Evolutionary conservation across 2,329 filamentous ascomycete species (phyloP), one percentile per base, ranked within the genome.

Genomic region (Fusarium sp.): DNA sequence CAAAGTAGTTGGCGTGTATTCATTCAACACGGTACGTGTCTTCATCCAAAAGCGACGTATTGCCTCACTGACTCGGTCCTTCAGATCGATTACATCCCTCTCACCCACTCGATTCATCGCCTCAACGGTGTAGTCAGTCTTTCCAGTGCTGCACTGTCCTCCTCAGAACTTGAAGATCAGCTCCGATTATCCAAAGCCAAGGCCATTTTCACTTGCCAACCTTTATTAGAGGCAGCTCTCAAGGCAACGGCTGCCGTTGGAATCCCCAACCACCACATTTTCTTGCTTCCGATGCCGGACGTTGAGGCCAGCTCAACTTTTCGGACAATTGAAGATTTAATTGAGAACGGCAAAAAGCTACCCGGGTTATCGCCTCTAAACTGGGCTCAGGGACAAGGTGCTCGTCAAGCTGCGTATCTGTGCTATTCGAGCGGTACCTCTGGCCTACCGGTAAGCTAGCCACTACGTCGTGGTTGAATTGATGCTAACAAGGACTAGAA

Each of bases 341-440:
- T 94, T 33, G 83, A 85, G 1, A 84, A 91, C 62, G 94, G 93
- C 22, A 75, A 80, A 20, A 83, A 83, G 2, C 80, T 91, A 27
- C 85, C 86, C 82, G 12, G 78, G 91, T n/a, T 85, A 86, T 66
- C 81, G 83, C 14, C 79, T 91, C 75, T 85, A 81, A 38, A 62
- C 0, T 93, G 91, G 91, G 77, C 82, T n/a, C 85, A 86, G 55
- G 92, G 92, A 0, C 90, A 93, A 71, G 92, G 91, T 5, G 87
- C 88, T 33, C 89, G 89, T 27, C 91, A 92, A 73, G 90, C 90
- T 4, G 92, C 94, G 0, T 95, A 93, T 78, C 84, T 97, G 38
- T 95, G 92, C 82, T 95, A 94, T 80, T 94, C 92, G 0, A 94
- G 91, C 78, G 93, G 93, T 8, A 96, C 93, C 1, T 95, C 93